These are phyloP conservation scores for Lachancea fermentati DNA, from an alignment of 805 yeast genomes.

Conservation along the genomic window DNA sequence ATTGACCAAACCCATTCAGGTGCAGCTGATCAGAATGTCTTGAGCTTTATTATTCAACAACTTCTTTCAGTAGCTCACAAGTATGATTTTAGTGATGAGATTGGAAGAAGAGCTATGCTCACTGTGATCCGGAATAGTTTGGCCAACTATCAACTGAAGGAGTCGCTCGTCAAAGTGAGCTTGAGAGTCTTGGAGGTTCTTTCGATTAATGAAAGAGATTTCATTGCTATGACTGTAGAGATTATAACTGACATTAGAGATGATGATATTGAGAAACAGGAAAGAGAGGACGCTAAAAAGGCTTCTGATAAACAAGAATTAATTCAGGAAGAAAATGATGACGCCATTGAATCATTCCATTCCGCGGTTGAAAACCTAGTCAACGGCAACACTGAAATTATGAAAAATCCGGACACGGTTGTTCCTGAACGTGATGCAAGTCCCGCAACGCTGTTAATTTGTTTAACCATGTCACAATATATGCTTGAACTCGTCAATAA, in stretches of 20 bases:
- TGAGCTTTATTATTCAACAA: constrained; percentile 73
- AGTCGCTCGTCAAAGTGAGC: constrained; percentile 47
- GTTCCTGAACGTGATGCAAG: constrained; percentile 31
- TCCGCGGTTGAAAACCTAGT: constrained; percentile 40
- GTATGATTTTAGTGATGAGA: constrained; percentile 85
- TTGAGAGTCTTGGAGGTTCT: constrained; percentile 62
- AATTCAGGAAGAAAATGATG: constrained; percentile 27
- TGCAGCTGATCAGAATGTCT: constrained; percentile 44
- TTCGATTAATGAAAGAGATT: constrained; percentile 77
- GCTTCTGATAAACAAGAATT: constrained; percentile 15
- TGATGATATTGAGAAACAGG: constrained; percentile 41
- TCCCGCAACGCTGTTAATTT: constrained; percentile 48
- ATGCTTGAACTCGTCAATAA: constrained; percentile 63
- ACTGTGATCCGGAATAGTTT: constrained; percentile 53
- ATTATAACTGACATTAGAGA: constrained; percentile 81
- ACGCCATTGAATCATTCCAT: constrained; percentile 40
- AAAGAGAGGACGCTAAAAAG: constrained; percentile 19
- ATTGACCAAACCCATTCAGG: constrained; percentile 14
- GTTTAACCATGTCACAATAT: constrained; percentile 62
- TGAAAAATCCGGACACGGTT: constrained; percentile 15
- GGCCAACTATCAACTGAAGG: constrained; percentile 51
- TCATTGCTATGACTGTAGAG: constrained; percentile 78
- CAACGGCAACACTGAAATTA: constrained; percentile 21
- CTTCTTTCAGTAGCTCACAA: constrained; percentile 58
- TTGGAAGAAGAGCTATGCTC: constrained; percentile 77